Evolutionary conservation across 495 filamentous ascomycete genomes (phyloP).

Genomic region (Podospora didyma): DNA sequence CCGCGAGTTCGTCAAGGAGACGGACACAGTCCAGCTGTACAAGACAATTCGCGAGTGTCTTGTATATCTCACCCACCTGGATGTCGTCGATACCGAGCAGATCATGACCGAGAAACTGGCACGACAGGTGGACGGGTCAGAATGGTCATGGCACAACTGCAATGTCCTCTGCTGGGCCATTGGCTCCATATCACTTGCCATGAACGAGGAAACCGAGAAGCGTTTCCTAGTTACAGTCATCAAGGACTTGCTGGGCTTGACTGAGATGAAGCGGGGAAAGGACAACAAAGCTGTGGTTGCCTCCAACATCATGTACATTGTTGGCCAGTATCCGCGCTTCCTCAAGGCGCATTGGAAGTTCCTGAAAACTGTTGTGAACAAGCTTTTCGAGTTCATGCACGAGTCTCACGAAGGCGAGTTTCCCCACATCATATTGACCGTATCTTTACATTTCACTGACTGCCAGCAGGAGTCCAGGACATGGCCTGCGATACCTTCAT

Average conservation of each 20-base stretch:
- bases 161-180: slow-evolving; percentile 99
- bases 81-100: slow-evolving; percentile 92
- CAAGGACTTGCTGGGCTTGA: slow-evolving; percentile 95
- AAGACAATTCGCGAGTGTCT: slow-evolving; percentile 97
- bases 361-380: slow-evolving; percentile 98
- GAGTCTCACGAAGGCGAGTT: slow-evolving; percentile 92
- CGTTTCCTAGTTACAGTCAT: slow-evolving; percentile 97
- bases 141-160: slow-evolving; percentile 99
- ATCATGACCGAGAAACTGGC: slow-evolving; percentile 99
- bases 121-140: slow-evolving; percentile 86
- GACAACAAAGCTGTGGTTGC: slow-evolving; percentile 99
- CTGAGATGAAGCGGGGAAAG: slow-evolving; percentile 98
- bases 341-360: slow-evolving; percentile 99
- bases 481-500: slow-evolving; percentile 99
- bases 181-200: slow-evolving; percentile 94
- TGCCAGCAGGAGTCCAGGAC: slow-evolving; percentile 77
- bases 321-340: slow-evolving; percentile 96
- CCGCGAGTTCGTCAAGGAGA: slow-evolving; percentile 97
- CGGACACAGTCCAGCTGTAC: slow-evolving; percentile 97
- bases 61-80: slow-evolving; percentile 95
- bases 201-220: slow-evolving; percentile 99
- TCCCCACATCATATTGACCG: background rate
- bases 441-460: slow-evolving; percentile 6
- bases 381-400: slow-evolving; percentile 99
- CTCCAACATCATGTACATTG: slow-evolving; percentile 99